A percentile compares a stretch with the other conserved stretches of the same genome.
phyloP scores from a whole-genome alignment of 129 eudicot genomes.

The Logfia minima region DNA sequence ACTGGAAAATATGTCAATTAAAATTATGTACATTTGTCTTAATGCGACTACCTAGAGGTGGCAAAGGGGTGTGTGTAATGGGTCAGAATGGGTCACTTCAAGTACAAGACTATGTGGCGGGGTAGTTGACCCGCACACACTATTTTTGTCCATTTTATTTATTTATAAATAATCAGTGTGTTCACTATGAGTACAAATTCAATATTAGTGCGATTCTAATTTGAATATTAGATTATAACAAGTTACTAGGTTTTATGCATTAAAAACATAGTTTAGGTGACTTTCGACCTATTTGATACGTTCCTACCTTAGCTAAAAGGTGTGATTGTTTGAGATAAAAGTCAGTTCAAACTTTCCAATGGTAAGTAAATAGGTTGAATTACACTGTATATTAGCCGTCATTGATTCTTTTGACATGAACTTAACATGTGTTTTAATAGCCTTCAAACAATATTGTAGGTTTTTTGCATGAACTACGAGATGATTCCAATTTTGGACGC shows the following conservation, averaged over 20 bases:
- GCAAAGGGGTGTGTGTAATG: not conserved
- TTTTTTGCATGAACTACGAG: constrained; percentile 70
- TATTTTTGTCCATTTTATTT: not conserved
- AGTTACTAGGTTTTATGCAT: not conserved
- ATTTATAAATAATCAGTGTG: not conserved
- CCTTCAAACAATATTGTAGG: constrained; percentile 40
- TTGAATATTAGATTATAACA: not conserved
- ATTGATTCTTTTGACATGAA: constrained; percentile 10
- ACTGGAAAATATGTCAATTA: not conserved
- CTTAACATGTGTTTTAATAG: constrained; percentile 17
- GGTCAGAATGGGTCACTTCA: not conserved
- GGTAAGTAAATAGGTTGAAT: not conserved
- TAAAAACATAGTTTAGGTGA: not conserved
- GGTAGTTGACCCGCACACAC: not conserved
- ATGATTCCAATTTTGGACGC: constrained; percentile 84
- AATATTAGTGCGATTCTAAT: not conserved
- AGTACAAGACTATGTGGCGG: not conserved
- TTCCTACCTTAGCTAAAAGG: not conserved
- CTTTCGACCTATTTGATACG: not conserved
- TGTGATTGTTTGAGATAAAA: not conserved
- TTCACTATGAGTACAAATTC: not conserved
- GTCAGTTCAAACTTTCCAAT: not conserved
- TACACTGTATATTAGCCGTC: not conserved
- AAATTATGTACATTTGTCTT: constrained; percentile 8
- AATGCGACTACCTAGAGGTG: not conserved